Conservation (phyloP, 495 filamentous ascomycete genomes). For the Penicillium robsamsonii region DNA sequence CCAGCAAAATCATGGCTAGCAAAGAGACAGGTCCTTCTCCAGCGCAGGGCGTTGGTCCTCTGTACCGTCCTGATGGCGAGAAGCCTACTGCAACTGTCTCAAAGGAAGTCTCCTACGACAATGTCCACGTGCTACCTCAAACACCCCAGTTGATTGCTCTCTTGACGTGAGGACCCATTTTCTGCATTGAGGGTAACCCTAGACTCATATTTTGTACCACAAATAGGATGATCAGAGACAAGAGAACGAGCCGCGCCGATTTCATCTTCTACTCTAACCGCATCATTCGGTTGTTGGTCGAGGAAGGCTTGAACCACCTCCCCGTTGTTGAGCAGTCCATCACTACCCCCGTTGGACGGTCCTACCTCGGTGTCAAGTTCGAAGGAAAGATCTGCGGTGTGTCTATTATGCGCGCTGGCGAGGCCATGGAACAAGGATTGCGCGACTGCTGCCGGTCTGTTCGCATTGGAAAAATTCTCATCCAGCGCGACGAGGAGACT, state of each 20-base stretch:
- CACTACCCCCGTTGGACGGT: slow-evolving; percentile 83
- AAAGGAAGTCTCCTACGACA: slow-evolving; percentile 73
- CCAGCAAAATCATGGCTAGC: slow-evolving; percentile 23
- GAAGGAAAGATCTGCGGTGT: slow-evolving; percentile 98
- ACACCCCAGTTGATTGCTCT: slow-evolving; percentile 96
- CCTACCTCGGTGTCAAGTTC: slow-evolving; percentile 90
- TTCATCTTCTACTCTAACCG: slow-evolving; percentile 99
- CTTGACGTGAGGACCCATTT: slow-evolving; percentile 71
- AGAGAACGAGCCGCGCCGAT: slow-evolving; percentile 82
- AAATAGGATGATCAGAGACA: slow-evolving; percentile 88
- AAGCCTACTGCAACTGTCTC: slow-evolving; percentile 92
- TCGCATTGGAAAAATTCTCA: slow-evolving; percentile 95
- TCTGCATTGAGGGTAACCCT: slow-evolving; percentile 11
- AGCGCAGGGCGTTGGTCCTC: slow-evolving; percentile 71
- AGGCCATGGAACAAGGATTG: slow-evolving; percentile 97
- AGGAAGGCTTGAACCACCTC: slow-evolving; percentile 95
- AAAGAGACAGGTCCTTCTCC: slow-evolving; percentile 50
- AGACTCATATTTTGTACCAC: slow-evolving; percentile 18
- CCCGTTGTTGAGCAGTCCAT: slow-evolving; percentile 84
- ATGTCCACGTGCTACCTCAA: slow-evolving; percentile 86
- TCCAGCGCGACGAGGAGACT: slow-evolving; percentile 96
- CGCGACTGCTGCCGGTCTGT: slow-evolving; percentile 96
- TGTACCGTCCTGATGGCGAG: slow-evolving; percentile 71
- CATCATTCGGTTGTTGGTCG: slow-evolving; percentile 96
- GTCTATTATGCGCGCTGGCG: slow-evolving; percentile 95